Evolutionary conservation across 2,329 filamentous ascomycete species (phyloP), one percentile per base, ranked within the genome.

Genomic region (Chrysosporium queenslandicum): DNA sequence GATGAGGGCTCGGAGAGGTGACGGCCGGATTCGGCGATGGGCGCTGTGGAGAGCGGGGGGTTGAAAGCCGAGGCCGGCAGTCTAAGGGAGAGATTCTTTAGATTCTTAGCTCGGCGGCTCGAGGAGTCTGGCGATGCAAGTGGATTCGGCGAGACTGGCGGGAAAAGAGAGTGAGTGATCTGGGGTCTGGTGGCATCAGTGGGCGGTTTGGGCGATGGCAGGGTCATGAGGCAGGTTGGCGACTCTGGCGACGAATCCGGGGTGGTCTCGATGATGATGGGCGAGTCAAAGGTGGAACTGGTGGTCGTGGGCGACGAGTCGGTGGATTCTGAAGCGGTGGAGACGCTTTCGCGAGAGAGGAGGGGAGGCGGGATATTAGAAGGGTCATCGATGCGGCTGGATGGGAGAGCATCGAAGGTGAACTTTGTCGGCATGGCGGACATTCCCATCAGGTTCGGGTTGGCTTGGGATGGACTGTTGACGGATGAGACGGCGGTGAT

Each of bases 261-360:
- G 4, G 91, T 96, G 6, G 87, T 85, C 61, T 97, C 91, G 27
- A 90, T 90, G 46, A 92, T 77, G 27, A 88, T 87, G 7, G 88
- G 91, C 4, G 90, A 94, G 70, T 95, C 91, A 58, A 91, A 87
- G 18, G 88, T 95, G 4, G 89, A 95, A 46, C 92, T 80, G 1
- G 91, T 95, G 2, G 90, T 96, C 6, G 91, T 97, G 1, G 92
- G 92, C 7, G 91, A 97, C 20, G 91, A 95, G 63, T 95, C 90
- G 39, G 87, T 87, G 1, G 92, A 97, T 58, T 87, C 87, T 14
- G 86, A 87, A n/a, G 64, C 64, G 49, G 67, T 63, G 9, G 70
- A 72, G 36, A 72, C 60, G 58, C 70, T 74, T 58, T 67, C 64
- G 27, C 71, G 70, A 48, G 71, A 69, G n/a, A 67, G 59, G 39